phyloP scores from a whole-genome alignment of 202 grass and related monocot genomes.

The Setaria viridis region DNA sequence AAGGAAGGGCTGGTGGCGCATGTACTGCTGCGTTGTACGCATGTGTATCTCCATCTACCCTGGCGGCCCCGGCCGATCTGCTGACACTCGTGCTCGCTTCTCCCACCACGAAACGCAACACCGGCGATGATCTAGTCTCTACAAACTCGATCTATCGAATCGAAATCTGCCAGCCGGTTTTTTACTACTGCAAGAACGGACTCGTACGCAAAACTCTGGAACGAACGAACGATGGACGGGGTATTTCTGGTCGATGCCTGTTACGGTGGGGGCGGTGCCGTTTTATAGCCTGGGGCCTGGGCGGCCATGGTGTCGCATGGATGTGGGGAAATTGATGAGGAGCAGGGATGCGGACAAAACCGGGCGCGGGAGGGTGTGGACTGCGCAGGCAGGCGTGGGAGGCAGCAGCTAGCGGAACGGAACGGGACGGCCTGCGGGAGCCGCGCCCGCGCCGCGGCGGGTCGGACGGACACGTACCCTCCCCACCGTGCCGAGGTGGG shows the following conservation, averaged over 20 bases:
- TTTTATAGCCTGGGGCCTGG: slow-evolving; percentile 34
- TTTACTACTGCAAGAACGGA: neutral
- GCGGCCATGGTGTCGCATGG: neutral
- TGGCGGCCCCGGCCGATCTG: neutral
- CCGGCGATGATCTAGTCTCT: neutral
- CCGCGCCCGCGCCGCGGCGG: neutral
- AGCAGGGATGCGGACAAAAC: slow-evolving; percentile 23
- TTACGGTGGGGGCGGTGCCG: slow-evolving; percentile 10
- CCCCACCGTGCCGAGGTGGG: slow-evolving; percentile 37
- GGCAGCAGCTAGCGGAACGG: slow-evolving; percentile 33
- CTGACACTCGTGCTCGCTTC: neutral
- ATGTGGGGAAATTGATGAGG: slow-evolving; percentile 20
- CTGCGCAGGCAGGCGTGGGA: neutral
- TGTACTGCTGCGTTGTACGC: slow-evolving; percentile 15
- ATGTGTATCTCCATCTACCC: slow-evolving; percentile 8
- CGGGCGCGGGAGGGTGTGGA: neutral
- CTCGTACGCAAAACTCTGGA: neutral
- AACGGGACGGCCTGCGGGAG: neutral
- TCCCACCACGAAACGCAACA: slow-evolving; percentile 31
- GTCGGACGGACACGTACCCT: slow-evolving; percentile 44
- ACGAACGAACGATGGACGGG: neutral
- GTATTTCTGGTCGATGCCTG: neutral
- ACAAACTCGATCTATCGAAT: neutral
- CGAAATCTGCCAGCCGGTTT: neutral
- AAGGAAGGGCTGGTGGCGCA: slow-evolving; percentile 41